Conservation (phyloP, 345 rosid genomes). For the Citropsis articulata region DNA sequence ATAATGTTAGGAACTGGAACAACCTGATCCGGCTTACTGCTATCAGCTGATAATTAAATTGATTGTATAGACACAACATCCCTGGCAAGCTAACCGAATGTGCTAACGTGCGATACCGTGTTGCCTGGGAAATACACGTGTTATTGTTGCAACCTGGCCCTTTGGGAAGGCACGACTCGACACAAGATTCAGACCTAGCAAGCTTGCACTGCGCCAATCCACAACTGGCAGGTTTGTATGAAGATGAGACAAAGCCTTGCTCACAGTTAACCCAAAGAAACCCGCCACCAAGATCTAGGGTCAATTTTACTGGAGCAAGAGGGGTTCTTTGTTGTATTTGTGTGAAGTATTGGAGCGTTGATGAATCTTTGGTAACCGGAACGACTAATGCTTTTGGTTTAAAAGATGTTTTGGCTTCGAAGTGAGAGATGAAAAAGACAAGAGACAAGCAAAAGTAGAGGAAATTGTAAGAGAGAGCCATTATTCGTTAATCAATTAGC, state of each 20-base stretch:
- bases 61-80: slow-evolving; percentile 39
- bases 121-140: slow-evolving; percentile 37
- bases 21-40: background rate
- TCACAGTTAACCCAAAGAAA: slow-evolving; percentile 46
- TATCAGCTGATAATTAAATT: too few species aligned
- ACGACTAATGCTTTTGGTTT: too few species aligned
- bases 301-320: slow-evolving; percentile 9
- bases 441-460: too few species aligned
- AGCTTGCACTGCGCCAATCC: slow-evolving; percentile 30
- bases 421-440: too few species aligned
- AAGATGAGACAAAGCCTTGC: slow-evolving; percentile 31
- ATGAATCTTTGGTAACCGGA: too few species aligned
- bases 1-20: slow-evolving; percentile 31
- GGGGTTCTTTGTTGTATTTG: slow-evolving; percentile 25
- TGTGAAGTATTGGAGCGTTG: slow-evolving; percentile 10
- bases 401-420: too few species aligned
- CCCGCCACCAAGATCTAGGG: slow-evolving; percentile 40
- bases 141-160: background rate
- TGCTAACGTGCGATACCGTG: slow-evolving; percentile 1
- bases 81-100: background rate
- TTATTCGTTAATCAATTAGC: too few species aligned
- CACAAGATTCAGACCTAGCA: slow-evolving; percentile 5
- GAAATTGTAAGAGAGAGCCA: too few species aligned
- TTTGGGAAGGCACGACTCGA: too few species aligned
- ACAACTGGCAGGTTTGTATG: slow-evolving; percentile 31